Evolutionary conservation across 2,329 filamentous ascomycete genomes (phyloP), one percentile per base, ranked within the genome.

Genomic region (Fonsecaea pugnacius): DNA sequence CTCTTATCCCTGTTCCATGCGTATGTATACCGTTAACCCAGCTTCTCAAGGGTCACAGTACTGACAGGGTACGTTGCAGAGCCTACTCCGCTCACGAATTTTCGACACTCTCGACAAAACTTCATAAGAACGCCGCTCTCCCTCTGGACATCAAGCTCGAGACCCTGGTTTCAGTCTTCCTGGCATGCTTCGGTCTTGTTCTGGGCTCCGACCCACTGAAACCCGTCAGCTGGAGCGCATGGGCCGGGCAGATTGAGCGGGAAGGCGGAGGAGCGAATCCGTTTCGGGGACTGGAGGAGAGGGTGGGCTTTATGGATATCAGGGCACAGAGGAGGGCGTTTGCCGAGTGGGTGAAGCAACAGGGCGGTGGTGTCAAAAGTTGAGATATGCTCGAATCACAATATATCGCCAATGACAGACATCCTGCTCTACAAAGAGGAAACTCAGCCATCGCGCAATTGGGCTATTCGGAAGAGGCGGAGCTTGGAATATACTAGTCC

Each of bases 61-160:
- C 56, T 53, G 24, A 63, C 65, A 50, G 36, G 36, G 46, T 12
- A 32, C 38, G 30, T 51, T 53, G 51, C 75, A 99, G 95, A 69
- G 96, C 93, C 79, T 99, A 98, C 79, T 99, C 95, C 58, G 92
- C 93, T 53, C 91, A 96, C 78, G 95, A 99, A 80, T 91, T 96
- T 79, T 90, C 91, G 6, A 83, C 88, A 24, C 85, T 96, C 56
- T 72, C 79, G 2, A 70, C 76, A 58, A 70, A 69, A 56, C 38
- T 64, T 7, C 69, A 68, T 56, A 70, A 66, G 35, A 67, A 63
- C 30, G 68, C 75, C 69, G 63, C 76, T 60, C 84, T 98, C 1
- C 94, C 95, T 0, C 79, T 91, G 67, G 95, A 99, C 74, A 96
- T 99, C 72, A 87, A 88, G 40, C 84, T 96, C 71, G 95, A 99